These are phyloP conservation scores for Santalum album DNA, from an alignment of 164 flowering plant genomes.

Conservation along the genomic window DNA sequence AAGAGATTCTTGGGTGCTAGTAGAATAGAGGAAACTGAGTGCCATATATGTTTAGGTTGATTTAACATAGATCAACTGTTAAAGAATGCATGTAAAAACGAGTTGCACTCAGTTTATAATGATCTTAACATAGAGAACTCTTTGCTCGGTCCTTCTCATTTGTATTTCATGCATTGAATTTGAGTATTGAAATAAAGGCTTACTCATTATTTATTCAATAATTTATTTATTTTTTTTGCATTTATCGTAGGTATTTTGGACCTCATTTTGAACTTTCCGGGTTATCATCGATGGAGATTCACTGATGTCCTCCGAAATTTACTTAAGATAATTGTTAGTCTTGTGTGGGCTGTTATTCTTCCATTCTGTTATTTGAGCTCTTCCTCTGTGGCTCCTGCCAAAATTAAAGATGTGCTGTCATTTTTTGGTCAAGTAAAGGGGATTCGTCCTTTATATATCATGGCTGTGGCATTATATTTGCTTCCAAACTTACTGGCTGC, in stretches of 20 bases:
- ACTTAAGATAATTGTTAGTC: slow-evolving; percentile 66
- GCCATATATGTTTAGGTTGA: no score
- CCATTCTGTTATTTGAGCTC: slow-evolving; percentile 57
- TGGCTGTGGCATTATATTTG: slow-evolving; percentile 69
- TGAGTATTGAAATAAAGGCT: background rate
- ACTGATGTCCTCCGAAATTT: slow-evolving; percentile 72
- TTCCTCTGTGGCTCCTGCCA: slow-evolving; percentile 24
- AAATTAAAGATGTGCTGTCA: slow-evolving; percentile 32
- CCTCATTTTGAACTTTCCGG: slow-evolving; percentile 75
- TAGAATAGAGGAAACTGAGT: no score
- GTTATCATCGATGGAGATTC: slow-evolving; percentile 78
- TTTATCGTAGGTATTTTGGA: slow-evolving; percentile 71
- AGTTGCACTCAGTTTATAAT: no score
- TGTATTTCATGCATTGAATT: no score
- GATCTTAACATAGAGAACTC: no score
- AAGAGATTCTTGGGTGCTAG: no score
- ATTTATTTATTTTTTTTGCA: slow-evolving; percentile 5
- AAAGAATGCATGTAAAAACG: no score
- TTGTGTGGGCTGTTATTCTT: slow-evolving; percentile 74
- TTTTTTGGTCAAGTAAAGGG: slow-evolving; percentile 48
- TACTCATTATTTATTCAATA: background rate
- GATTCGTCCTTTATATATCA: slow-evolving; percentile 66
- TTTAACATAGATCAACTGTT: no score
- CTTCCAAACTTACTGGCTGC: slow-evolving; percentile 79
- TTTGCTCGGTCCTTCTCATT: no score